phyloP scores from a whole-genome alignment of 1,139 yeast species.

The Saccharomyces hybrid region DNA sequence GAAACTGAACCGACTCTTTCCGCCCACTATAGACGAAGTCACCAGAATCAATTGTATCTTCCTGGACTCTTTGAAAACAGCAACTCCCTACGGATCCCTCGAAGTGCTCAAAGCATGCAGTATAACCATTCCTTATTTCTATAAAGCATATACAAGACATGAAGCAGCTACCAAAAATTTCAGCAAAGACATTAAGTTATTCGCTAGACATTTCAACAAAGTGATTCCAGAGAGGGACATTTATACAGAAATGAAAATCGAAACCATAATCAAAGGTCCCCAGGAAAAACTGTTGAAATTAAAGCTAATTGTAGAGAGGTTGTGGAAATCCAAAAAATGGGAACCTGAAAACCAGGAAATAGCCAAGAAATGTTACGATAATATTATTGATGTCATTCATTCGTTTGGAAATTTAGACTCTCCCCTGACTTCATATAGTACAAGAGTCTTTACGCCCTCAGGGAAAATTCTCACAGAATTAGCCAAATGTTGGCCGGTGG shows the following conservation, averaged over 20 bases:
- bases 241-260: constrained; percentile 55
- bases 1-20: constrained; percentile 68
- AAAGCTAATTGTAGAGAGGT: constrained; percentile 57
- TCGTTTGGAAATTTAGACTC: constrained; percentile 61
- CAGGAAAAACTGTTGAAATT: constrained; percentile 59
- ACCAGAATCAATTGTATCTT: constrained; percentile 81
- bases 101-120: constrained; percentile 77
- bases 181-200: constrained; percentile 33
- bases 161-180: constrained; percentile 78
- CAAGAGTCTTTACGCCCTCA: constrained; percentile 80
- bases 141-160: constrained; percentile 85
- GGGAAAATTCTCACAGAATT: constrained; percentile 80
- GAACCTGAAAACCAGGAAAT: constrained; percentile 28
- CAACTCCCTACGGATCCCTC: constrained; percentile 58
- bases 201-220: constrained; percentile 26
- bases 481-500: constrained; percentile 81
- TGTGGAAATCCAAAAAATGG: constrained; percentile 37
- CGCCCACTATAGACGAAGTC: constrained; percentile 92
- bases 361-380: constrained; percentile 41
- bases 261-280: constrained; percentile 62
- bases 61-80: constrained; percentile 62
- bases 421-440: constrained; percentile 40
- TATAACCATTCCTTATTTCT: constrained; percentile 75
- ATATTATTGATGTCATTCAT: constrained; percentile 61
- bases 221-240: constrained; percentile 23